Evolutionary conservation across 164 flowering plant species (phyloP).

Genomic region (Magnolia kwangsiensis): DNA sequence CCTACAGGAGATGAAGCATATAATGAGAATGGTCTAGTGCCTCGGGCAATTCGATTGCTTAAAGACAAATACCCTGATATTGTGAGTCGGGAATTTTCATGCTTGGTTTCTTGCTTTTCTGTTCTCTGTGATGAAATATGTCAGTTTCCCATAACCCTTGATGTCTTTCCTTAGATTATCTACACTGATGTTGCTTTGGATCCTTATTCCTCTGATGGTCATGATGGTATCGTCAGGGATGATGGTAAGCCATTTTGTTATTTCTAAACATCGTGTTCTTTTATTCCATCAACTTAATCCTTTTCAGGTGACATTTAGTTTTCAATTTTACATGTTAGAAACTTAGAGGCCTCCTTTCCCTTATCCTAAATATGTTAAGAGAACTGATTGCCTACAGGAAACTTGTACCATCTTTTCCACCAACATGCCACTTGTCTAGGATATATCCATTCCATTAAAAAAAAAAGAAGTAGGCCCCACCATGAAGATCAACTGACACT

Average conservation of each 20-base stretch:
- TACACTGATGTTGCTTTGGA: slow-evolving; percentile 98
- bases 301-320: background rate
- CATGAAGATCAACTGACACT: background rate
- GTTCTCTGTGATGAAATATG: background rate
- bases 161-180: slow-evolving; percentile 54
- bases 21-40: slow-evolving; percentile 86
- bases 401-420: background rate
- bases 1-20: slow-evolving; percentile 96
- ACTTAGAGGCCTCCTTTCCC: background rate
- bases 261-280: background rate
- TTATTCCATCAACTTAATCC: background rate
- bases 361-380: too few relatives aligned
- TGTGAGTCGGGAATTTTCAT: slow-evolving; percentile 45
- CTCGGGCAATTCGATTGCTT: slow-evolving; percentile 74
- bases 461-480: background rate
- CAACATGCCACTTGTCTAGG: background rate
- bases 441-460: background rate
- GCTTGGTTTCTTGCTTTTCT: background rate
- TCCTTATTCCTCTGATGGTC: slow-evolving; percentile 95
- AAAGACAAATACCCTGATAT: slow-evolving; percentile 91
- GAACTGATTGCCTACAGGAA: background rate
- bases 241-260: slow-evolving; percentile 59
- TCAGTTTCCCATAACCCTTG: background rate
- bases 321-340: background rate
- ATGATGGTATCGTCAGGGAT: slow-evolving; percentile 96